phyloP scores from a whole-genome alignment of 2,329 filamentous ascomycete genomes.

The Didymella exigua region DNA sequence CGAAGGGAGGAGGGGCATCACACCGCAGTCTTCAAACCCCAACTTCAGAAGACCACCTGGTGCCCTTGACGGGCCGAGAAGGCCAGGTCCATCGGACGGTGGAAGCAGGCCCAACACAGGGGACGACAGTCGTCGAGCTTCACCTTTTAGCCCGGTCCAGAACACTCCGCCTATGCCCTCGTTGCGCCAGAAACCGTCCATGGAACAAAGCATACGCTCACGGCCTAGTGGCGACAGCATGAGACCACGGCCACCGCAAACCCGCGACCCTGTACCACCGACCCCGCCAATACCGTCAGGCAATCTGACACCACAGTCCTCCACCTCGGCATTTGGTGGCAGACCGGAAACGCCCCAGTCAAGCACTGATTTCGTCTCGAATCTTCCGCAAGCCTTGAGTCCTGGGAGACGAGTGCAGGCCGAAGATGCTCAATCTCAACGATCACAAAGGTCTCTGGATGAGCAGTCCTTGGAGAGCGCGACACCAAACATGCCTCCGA shows the following conservation, averaged over 20 bases:
- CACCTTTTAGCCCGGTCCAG: conserved; percentile 27
- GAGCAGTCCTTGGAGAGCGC: conserved; percentile 32
- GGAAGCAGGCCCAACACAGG: conserved; percentile 37
- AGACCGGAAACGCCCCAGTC: conserved; percentile 44
- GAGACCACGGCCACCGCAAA: conserved; percentile 38
- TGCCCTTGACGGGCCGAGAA: conserved; percentile 27
- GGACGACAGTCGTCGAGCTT: conserved; percentile 37
- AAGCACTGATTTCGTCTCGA: conserved; percentile 18
- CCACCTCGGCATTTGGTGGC: conserved; percentile 44
- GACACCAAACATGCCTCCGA: conserved; percentile 24
- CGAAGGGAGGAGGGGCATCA: conserved; percentile 24
- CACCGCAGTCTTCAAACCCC: conserved; percentile 19
- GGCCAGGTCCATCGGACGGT: conserved; percentile 27
- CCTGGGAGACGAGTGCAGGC: conserved; percentile 34
- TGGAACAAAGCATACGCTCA: conserved; percentile 43
- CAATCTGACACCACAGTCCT: conserved; percentile 49
- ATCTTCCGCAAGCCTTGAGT: conserved; percentile 31
- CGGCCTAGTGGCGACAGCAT: conserved; percentile 46
- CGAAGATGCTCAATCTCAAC: conserved; percentile 41
- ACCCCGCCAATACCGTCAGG: conserved; percentile 37
- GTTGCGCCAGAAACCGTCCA: conserved; percentile 40
- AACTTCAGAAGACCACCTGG: conserved; percentile 34
- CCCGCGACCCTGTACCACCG: conserved; percentile 38
- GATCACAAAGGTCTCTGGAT: conserved; percentile 37
- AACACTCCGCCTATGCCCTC: conserved; percentile 36